Conservation (phyloP, 75 land plant genomes). For the Gnetum montanum region DNA sequence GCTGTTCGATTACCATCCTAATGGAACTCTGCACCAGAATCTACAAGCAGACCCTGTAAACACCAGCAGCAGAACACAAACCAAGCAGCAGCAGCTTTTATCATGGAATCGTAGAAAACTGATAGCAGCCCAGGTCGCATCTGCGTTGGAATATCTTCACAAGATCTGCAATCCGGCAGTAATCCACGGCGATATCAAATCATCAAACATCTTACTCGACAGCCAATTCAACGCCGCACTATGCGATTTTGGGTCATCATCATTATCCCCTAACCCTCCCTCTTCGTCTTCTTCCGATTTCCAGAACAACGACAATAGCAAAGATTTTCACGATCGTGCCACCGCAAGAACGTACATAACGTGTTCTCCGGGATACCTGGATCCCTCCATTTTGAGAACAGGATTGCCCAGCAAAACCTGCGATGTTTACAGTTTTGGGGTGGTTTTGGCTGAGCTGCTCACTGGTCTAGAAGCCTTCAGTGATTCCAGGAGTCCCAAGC, state of each 20-base stretch:
- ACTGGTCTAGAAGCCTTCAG: conserved; percentile 43
- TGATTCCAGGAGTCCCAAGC: conserved; percentile 3
- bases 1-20: conserved; percentile 40
- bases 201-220: conserved; percentile 57
- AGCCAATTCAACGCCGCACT: conserved; percentile 34
- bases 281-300: too few species aligned
- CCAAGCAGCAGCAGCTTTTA: too few species aligned
- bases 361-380: conserved; percentile 66
- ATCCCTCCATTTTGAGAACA: conserved; percentile 44
- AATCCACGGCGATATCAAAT: conserved; percentile 55
- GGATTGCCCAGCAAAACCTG: conserved; percentile 45
- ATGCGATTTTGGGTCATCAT: conserved; percentile 56
- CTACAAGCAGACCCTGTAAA: conserved; percentile 18
- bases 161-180: conserved; percentile 30
- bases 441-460: conserved; percentile 46
- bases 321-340: neutral
- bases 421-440: conserved; percentile 65
- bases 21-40: conserved; percentile 45
- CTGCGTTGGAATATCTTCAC: conserved; percentile 44
- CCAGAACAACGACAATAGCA: too few species aligned
- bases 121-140: conserved; percentile 41
- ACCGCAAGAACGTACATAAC: conserved; percentile 15
- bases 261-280: conserved; percentile 16
- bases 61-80: neutral
- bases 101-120: conserved; percentile 35